Percentiles rank a stretch among this genome's conserved stretches.
These are phyloP conservation scores for Thuidium tamariscinum DNA, from an alignment of 225 moss, liverwort and hornwort species.

Conservation along the genomic window DNA sequence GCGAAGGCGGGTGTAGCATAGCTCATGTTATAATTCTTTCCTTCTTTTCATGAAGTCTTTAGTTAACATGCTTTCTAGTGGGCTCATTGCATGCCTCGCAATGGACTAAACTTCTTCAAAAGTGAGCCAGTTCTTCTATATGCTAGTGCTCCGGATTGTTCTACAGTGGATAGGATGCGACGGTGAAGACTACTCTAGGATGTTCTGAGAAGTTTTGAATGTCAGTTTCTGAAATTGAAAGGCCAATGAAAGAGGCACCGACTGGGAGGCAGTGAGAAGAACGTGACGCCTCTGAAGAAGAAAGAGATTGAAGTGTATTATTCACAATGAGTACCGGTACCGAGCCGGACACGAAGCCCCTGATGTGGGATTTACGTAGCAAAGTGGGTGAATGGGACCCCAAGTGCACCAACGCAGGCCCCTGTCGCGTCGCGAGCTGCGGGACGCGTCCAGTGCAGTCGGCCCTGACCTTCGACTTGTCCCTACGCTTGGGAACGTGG, in stretches of 20 bases:
- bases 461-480: constrained; percentile 32
- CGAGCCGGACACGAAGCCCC: not conserved
- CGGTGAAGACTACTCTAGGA: not conserved
- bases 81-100: not conserved
- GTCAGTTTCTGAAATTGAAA: not conserved
- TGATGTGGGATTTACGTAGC: constrained; percentile 14
- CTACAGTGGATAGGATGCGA: no score
- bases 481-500: constrained; percentile 21
- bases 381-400: constrained; percentile 35
- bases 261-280: not conserved
- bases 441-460: constrained; percentile 15
- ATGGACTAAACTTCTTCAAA: not conserved
- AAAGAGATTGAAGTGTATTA: not conserved
- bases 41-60: not conserved
- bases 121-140: not conserved
- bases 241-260: not conserved
- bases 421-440: constrained; percentile 21
- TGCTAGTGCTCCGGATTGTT: not conserved
- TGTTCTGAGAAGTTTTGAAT: not conserved
- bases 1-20: not conserved
- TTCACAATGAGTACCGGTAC: not conserved
- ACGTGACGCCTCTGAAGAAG: not conserved
- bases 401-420: constrained; percentile 34
- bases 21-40: not conserved
- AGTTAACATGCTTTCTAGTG: not conserved